These are phyloP conservation scores for Lentinula lateritia DNA, from an alignment of 768 basidiomycete genomes.

Conservation along the genomic window DNA sequence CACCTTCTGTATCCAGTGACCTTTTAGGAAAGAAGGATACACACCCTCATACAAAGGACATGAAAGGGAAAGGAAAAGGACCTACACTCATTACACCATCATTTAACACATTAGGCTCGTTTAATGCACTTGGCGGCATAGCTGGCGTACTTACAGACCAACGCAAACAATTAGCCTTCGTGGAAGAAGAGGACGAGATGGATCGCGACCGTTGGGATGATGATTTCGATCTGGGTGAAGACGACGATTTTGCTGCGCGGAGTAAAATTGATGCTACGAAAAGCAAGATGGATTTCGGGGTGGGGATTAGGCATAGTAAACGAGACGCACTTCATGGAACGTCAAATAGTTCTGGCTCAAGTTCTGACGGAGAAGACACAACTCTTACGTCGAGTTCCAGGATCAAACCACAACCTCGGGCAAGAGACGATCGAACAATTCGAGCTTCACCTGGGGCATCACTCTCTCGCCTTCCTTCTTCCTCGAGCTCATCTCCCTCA, in stretches of 20 bases:
- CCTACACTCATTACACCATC: constrained; percentile 1
- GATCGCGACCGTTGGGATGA: constrained; percentile 89
- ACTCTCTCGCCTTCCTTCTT: background rate
- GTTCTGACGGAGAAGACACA: background rate
- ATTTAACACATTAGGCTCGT: background rate
- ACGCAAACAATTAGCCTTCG: background rate
- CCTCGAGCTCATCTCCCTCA: background rate
- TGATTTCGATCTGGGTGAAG: constrained; percentile 65
- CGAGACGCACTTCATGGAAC: background rate
- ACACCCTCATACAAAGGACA: background rate
- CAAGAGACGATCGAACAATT: constrained; percentile 1
- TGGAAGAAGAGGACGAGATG: constrained; percentile 65
- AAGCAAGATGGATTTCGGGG: background rate
- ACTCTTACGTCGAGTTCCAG: background rate
- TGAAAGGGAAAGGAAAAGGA: background rate
- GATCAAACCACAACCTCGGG: background rate
- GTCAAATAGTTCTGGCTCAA: background rate
- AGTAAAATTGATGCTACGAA: background rate
- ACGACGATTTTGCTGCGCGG: constrained; percentile 2
- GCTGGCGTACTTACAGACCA: background rate
- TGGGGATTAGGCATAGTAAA: background rate
- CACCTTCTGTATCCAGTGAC: background rate
- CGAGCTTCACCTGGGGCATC: background rate
- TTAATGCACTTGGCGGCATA: background rate
- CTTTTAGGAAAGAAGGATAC: background rate